Percentiles rank a stretch among this genome's conserved stretches.
Conservation (phyloP, 1,284 basidiomycete genomes). For the Microbotryum scabiosae region DNA sequence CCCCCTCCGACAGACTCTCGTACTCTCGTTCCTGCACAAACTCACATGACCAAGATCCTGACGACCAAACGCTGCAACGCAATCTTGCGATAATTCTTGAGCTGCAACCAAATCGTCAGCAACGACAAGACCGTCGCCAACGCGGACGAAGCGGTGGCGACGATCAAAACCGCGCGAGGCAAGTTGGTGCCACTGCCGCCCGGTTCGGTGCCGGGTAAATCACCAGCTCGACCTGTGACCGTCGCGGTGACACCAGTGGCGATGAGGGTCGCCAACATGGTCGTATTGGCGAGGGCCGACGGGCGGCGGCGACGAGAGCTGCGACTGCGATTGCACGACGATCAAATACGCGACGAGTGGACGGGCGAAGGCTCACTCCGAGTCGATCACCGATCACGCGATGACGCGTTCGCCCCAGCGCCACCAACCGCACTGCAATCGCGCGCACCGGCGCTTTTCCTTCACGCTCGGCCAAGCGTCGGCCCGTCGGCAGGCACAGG, state of each 20-base stretch:
- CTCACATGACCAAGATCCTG: slow-evolving; percentile 86
- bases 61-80: slow-evolving; percentile 66
- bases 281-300: not conserved
- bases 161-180: slow-evolving; percentile 22
- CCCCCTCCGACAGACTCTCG: not conserved
- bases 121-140: slow-evolving; percentile 66
- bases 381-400: too few species aligned
- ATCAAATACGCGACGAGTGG: not conserved
- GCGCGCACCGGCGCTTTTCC: too few species aligned
- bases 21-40: not conserved
- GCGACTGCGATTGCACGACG: too few species aligned
- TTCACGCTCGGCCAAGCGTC: too few species aligned
- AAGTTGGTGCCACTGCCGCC: slow-evolving; percentile 22
- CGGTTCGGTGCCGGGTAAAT: not conserved
- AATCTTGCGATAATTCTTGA: slow-evolving; percentile 54
- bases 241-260: not conserved
- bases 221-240: not conserved
- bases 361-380: too few species aligned
- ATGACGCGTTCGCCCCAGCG: too few species aligned
- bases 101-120: slow-evolving; percentile 74
- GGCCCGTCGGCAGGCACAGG: too few species aligned
- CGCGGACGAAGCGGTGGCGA: slow-evolving; percentile 24
- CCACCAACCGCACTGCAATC: too few species aligned
- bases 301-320: not conserved
- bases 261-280: not conserved